Base-by-base conservation (phyloP, 441 rosid genomes). In the Arabidopsis lyrata region DNA sequence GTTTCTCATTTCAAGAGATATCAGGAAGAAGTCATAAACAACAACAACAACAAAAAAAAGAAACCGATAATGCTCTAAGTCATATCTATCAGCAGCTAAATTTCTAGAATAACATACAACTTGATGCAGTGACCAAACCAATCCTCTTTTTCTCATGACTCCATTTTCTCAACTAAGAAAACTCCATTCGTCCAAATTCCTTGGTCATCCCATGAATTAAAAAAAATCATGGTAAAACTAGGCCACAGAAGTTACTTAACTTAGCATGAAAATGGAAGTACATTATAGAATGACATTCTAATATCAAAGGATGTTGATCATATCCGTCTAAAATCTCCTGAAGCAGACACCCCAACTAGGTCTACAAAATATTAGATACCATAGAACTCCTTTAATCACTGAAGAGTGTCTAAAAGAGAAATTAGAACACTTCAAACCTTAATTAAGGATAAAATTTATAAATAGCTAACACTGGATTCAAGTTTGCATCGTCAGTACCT, bases 401-500 rank as follows among this genome's bases (percentile, higher is more conserved):
- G 27, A 55, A 55, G 50, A 22, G 42, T 56, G 38, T 41, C 34
- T 39, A 63, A 22, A 56, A 45, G 35, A 76, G 76, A 63, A 49
- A 70, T 54, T n/a, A n/a, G 24, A 65, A 65, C 50, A 76, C 60
- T 67, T 55, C 54, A 69, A 80, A 29, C 31, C 56, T 72, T 36
- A 50, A 16, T 49, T 52, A 32, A 48, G 35, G 15, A 64, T 24
- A 55, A 52, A 15, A n/a, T 12, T 8, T 60, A 5, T 9, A 34
- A 35, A 52, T 15, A 75, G 18, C 38, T 66, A n/a, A 50, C 57
- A 48, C 41, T 49, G 27, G 34, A 42, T 66, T 59, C 32, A 76
- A 61, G 45, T 63, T 74, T 48, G 41, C 65, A 61, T 59, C 42
- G 61, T 60, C 59, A 79, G 74, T 86, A 90, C 98, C 95, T 86